Percentiles rank a stretch among this genome's conserved stretches.
Evolutionary conservation across 176 grass and related monocot species (phyloP).

Genomic region (barley (Hordeum vulgare)): MorexV3_pseudomolecules_assembly NC_058521.1:433736816-433737315

Average conservation of each 20-base stretch:
- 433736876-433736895: neutral
- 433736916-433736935: neutral
- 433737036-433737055: conserved; percentile 49
- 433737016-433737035: conserved; percentile 44
- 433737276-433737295: neutral
- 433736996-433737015: neutral
- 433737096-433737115: neutral
- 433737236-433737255: conserved; percentile 52
- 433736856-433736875: neutral
- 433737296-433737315: conserved; percentile 5
- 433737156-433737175: neutral
- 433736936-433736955: neutral
- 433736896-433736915: neutral
- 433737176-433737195: neutral
- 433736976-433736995: neutral
- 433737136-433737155: neutral
- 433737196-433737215: neutral
- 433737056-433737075: conserved; percentile 67
- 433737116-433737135: neutral
- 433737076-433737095: conserved; percentile 73
- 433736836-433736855: conserved; percentile 29
- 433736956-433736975: neutral
- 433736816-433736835: conserved; percentile 50
- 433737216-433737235: conserved; percentile 52
- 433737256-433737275: conserved; percentile 69